Evolutionary conservation across 768 basidiomycete species (phyloP).

Genomic region (Cystobasidiopsis lactophilus): DNA sequence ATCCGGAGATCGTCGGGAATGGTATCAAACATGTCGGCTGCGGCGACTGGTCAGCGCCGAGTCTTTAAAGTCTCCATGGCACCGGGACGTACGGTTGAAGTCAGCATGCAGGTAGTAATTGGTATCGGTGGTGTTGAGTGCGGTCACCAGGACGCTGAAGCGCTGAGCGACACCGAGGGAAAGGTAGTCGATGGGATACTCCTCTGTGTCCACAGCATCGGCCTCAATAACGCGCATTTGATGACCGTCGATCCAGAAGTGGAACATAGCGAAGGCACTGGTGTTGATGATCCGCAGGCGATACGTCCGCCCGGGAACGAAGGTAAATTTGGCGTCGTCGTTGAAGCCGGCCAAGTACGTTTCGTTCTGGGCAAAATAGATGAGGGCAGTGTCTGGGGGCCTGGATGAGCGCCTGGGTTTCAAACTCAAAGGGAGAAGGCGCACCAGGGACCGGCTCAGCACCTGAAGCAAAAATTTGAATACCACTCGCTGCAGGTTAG

Average conservation of each 20-base stretch:
- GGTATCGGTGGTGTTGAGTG: conserved; percentile 55
- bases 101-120: conserved; percentile 84
- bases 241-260: conserved; percentile 20
- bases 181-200: conserved; percentile 47
- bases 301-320: conserved; percentile 73
- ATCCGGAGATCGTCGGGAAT: conserved; percentile 49
- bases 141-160: conserved; percentile 77
- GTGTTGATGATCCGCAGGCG: conserved; percentile 69
- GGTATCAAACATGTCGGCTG: conserved; percentile 59
- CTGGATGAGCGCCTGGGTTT: not conserved
- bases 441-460: conserved; percentile 70
- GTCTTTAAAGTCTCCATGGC: too few species aligned
- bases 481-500: not conserved
- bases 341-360: conserved; percentile 48
- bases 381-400: conserved; percentile 43
- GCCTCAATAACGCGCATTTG: conserved; percentile 28
- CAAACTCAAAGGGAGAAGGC: too few species aligned
- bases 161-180: conserved; percentile 69
- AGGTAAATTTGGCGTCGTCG: conserved; percentile 62
- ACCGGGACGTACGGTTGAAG: too few species aligned
- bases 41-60: not conserved
- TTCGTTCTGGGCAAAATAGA: conserved; percentile 61
- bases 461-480: conserved; percentile 26
- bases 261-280: conserved; percentile 26
- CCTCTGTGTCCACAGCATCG: conserved; percentile 40